Evolutionary conservation across 306 rosid genomes (phyloP), one percentile per base, ranked within the genome.

Genomic region (Malus orientalis): DNA sequence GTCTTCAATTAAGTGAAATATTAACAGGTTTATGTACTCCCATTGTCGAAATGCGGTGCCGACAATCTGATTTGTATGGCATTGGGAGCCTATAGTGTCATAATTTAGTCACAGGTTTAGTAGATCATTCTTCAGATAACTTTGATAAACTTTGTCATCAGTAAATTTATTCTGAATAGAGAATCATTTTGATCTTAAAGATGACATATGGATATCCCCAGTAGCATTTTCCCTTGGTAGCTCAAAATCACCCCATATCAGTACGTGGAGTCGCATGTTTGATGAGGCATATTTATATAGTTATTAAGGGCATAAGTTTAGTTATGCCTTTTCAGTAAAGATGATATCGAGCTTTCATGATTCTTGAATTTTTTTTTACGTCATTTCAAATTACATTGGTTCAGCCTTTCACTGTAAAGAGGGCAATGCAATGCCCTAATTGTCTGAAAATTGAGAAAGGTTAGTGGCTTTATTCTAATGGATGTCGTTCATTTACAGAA

Each of bases 341-440:
- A 65, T 54, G 27, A 32, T 78, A 29, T 18, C 55, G 73, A 53
- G 45, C 79, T 67, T 71, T 32, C 58, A 51, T 40, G 25, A 27
- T 51, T 57, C 45, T 22, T 78, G 42, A 66, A 1, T 25, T 25
- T 25, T 78, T 38, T 40, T 11, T 33, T 1, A 80, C 67, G 33
- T 49, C 73, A 63, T 77, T 81, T 77, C 88, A 95, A 97, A 92
- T 82, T 95, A 97, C 76, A 95, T 95, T 78, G 97, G 97, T 49
- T 95, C 99, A 5, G 96, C 97, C 25, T 92, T 95, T 1, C 83
- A 95, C 92, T 83, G 71, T 85, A 36, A 95, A 95, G 75, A 97
- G 99, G 38, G 90, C 93, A 22, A 95, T 95, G 99, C 97, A 90
- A 81, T 95, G 99, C 86, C 99, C 99, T 25, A 95, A 95, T 83